Evolutionary conservation across 495 filamentous ascomycete species (phyloP).

Genomic region (Penicillium steckii): DNA sequence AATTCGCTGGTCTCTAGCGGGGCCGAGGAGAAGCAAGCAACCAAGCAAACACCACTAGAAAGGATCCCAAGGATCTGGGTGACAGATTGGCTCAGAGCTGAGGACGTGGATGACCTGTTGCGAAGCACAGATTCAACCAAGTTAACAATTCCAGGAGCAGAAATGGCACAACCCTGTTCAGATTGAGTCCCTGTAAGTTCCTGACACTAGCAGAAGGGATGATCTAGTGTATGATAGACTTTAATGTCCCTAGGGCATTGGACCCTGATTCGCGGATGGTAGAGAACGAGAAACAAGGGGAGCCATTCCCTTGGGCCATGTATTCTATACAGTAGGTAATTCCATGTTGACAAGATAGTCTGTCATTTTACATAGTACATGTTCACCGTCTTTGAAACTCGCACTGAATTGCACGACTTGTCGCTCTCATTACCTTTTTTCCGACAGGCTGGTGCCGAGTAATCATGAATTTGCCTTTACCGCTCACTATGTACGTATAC

Average conservation of each 20-base stretch:
- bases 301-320: slow-evolving; percentile 3
- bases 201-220: slow-evolving; percentile 5
- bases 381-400: too few species aligned
- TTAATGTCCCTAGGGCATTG: not conserved
- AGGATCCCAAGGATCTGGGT: not conserved
- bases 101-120: not conserved
- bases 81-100: not conserved
- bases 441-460: not conserved
- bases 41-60: not conserved
- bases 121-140: too few species aligned
- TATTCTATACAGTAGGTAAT: not conserved
- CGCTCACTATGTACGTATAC: too few species aligned
- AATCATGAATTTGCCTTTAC: not conserved
- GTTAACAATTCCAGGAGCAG: not conserved
- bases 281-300: not conserved
- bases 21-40: not conserved
- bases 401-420: not conserved
- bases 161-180: not conserved
- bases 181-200: slow-evolving; percentile 5
- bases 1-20: not conserved
- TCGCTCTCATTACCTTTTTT: not conserved
- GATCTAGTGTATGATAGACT: slow-evolving; percentile 21
- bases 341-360: too few species aligned
- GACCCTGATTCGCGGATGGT: slow-evolving; percentile 5
- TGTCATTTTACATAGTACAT: too few species aligned